Base-by-base conservation (phyloP, 2,329 filamentous ascomycete species). In the Penicillium sumatraense region DNA sequence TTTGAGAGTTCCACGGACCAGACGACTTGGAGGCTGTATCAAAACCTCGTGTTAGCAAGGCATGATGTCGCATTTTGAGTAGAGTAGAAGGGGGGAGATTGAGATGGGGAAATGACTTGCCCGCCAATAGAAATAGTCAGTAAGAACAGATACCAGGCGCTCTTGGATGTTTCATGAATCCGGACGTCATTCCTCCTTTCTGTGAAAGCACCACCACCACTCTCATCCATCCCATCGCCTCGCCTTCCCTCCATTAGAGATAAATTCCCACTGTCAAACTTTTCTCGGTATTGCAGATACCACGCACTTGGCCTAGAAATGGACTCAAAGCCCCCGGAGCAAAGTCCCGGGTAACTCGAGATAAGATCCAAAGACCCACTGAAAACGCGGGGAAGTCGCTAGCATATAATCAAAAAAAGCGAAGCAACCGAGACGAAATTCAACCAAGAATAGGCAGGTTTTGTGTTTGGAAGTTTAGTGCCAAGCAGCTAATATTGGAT, bases 1-100 rank as follows among this genome's bases (percentile, higher is more conserved):
- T 96, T 93, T 51, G 92, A 96, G 38, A 96, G 81, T 74, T 98
- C 93, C 38, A 96, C 92, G 1, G 93, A 93, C 93, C 93, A 98
- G 24, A 93, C 92, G 64, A 98, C 89, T 76, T 98, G 93, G 59
- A 98, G 80, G 21, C 91, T 83, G 60, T 49, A 27, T n/a, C 51
- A 36, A 20, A 29, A 18, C 42, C 18, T 40, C 2, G 14, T 41
- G 41, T 33, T 10, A 49, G 54, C 36, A 49, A 9, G 2, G 38
- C 11, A 9, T 48, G 6, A 2, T 3, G 24, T 23, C 11, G 2
- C 41, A 33, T n/a, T 8, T 10, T 14, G 9, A 9, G 20, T 40
- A 21, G 5, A 31, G 18, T 23, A 7, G 36, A 40, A 47, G 9
- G n/a, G n/a, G n/a, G n/a, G n/a, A n/a, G n/a, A n/a, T n/a, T n/a